Percentiles rank a stretch among this genome's conserved stretches.
These are phyloP conservation scores for Tritrichomonas musculus DNA, from an alignment of 208 protist genomes.

Conservation along the genomic window DNA sequence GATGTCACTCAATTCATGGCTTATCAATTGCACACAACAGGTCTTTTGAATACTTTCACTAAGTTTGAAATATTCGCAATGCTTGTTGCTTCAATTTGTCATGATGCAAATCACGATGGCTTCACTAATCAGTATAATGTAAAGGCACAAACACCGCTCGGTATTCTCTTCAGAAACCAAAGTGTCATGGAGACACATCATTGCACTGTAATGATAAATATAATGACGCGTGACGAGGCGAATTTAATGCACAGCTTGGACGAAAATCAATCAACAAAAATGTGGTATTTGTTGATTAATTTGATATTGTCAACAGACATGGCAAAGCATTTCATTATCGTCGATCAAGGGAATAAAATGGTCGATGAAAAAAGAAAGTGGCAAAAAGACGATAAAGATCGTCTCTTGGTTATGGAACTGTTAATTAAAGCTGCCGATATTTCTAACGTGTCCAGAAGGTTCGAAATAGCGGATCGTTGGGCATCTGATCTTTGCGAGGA, in stretches of 20 bases:
- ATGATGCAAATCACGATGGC: slow-evolving; percentile 90
- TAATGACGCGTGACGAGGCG: slow-evolving; percentile 39
- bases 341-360: not conserved
- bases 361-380: not conserved
- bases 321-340: slow-evolving; percentile 48
- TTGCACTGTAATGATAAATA: slow-evolving; percentile 42
- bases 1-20: slow-evolving; percentile 60
- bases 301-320: slow-evolving; percentile 57
- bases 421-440: not conserved
- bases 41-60: slow-evolving; percentile 59
- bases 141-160: slow-evolving; percentile 70
- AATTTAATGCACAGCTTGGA: slow-evolving; percentile 46
- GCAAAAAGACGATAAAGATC: not conserved
- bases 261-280: slow-evolving; percentile 38
- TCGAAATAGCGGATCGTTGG: not conserved
- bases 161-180: slow-evolving; percentile 62
- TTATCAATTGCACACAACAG: slow-evolving; percentile 37
- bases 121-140: slow-evolving; percentile 87
- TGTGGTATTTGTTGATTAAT: slow-evolving; percentile 47
- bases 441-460: not conserved
- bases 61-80: slow-evolving; percentile 69
- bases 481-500: not conserved
- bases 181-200: slow-evolving; percentile 61
- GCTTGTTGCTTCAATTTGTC: slow-evolving; percentile 75
- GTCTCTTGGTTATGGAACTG: not conserved